These are phyloP conservation scores for Rubroboletus satanas DNA, from an alignment of 768 basidiomycete species.

Conservation along the genomic window DNA sequence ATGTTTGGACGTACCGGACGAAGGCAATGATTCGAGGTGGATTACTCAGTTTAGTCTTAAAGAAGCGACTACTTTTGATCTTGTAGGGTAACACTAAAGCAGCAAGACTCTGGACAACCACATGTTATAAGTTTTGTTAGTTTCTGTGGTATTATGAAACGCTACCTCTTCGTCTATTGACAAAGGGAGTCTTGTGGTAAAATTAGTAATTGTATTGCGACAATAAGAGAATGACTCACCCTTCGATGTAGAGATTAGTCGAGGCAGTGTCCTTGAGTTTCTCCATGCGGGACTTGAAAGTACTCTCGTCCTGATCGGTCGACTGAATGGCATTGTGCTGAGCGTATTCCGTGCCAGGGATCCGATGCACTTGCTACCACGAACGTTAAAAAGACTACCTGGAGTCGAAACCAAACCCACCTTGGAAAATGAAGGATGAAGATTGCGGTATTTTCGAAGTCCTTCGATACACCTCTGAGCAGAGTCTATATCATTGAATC, in stretches of 20 bases:
- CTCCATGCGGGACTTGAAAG: constrained; percentile 81
- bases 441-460: constrained; percentile 65
- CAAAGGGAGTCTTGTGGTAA: constrained; percentile 51
- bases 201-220: background rate
- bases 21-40: constrained; percentile 81
- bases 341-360: constrained; percentile 69
- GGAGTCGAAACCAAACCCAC: constrained; percentile 33
- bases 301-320: constrained; percentile 32
- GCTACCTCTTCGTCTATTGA: constrained; percentile 61
- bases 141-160: background rate
- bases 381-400: background rate
- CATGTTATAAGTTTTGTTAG: background rate
- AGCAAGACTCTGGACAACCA: constrained; percentile 46
- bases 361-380: constrained; percentile 67
- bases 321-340: constrained; percentile 27
- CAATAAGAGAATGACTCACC: constrained; percentile 33
- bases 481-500: constrained; percentile 62
- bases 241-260: constrained; percentile 81
- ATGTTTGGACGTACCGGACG: constrained; percentile 51
- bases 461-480: constrained; percentile 73
- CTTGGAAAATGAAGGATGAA: constrained; percentile 88
- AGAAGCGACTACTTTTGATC: constrained; percentile 75
- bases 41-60: constrained; percentile 71
- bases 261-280: constrained; percentile 59
- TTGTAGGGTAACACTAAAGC: constrained; percentile 66